A percentile compares a stretch with the other conserved stretches of the same genome.
Conservation (phyloP, 2,329 filamentous ascomycete genomes). For the Pseudovirgaria hyperparasitica region DNA sequence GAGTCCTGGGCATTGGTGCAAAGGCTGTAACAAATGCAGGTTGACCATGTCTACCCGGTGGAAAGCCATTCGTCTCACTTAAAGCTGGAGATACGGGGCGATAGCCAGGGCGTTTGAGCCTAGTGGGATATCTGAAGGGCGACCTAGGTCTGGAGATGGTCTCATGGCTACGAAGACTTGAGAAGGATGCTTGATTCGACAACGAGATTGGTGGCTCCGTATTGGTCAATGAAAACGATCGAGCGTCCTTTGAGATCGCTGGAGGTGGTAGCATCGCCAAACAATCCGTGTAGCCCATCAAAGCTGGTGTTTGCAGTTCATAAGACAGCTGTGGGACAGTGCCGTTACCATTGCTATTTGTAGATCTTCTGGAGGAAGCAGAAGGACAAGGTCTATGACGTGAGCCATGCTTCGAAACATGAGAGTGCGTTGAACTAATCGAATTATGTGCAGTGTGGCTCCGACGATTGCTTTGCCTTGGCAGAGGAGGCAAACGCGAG, state of each 20-base stretch:
- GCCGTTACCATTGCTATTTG: slow-evolving; percentile 28
- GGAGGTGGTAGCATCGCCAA: slow-evolving; percentile 15
- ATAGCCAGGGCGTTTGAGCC: slow-evolving; percentile 28
- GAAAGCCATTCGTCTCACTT: slow-evolving; percentile 23
- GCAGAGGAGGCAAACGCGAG: slow-evolving; percentile 23
- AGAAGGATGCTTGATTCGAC: slow-evolving; percentile 30
- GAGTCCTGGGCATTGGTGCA: no score
- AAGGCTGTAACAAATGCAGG: no score
- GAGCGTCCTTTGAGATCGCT: slow-evolving; percentile 21
- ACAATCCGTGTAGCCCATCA: slow-evolving; percentile 17
- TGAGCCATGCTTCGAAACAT: slow-evolving; percentile 26
- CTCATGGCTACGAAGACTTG: slow-evolving; percentile 31
- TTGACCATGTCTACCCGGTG: slow-evolving; percentile 10
- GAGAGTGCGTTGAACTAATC: slow-evolving; percentile 27
- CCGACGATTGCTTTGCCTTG: slow-evolving; percentile 22
- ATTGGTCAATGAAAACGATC: slow-evolving; percentile 30
- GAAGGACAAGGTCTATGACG: slow-evolving; percentile 24
- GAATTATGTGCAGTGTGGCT: slow-evolving; percentile 24
- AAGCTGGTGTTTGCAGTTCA: slow-evolving; percentile 22
- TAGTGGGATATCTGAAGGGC: slow-evolving; percentile 29
- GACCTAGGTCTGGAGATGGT: slow-evolving; percentile 21
- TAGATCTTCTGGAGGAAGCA: slow-evolving; percentile 24
- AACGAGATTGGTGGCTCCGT: slow-evolving; percentile 21
- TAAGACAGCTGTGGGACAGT: slow-evolving; percentile 28
- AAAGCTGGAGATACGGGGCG: slow-evolving; percentile 30